Evolutionary conservation across 805 yeast species (phyloP).

Genomic region (Pichia paraexigua): DNA sequence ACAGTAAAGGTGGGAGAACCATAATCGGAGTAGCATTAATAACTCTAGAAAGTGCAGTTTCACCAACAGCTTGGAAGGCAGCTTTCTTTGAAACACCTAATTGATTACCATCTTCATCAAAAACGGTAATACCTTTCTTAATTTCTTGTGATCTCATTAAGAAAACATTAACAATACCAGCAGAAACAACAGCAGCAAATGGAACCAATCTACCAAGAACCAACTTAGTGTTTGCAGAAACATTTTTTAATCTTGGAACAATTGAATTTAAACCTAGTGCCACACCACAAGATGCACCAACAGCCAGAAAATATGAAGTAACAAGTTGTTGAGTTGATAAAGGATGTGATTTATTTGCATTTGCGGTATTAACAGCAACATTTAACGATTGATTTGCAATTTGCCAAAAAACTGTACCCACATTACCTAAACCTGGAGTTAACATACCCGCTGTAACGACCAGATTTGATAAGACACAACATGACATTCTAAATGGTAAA

Average conservation of each 20-base stretch:
- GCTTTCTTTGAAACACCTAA: constrained; percentile 76
- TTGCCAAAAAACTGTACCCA: constrained; percentile 96
- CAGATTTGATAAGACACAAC: constrained; percentile 85
- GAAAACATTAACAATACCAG: constrained; percentile 94
- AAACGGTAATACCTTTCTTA: constrained; percentile 72
- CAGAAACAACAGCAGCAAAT: constrained; percentile 96
- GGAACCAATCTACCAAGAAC: constrained; percentile 86
- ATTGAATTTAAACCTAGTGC: constrained; percentile 87
- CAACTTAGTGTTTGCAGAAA: constrained; percentile 63
- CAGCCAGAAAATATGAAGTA: constrained; percentile 80
- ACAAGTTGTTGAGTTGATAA: constrained; percentile 69
- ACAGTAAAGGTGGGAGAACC: constrained; percentile 88
- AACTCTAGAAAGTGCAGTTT: constrained; percentile 91
- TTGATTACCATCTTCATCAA: constrained; percentile 53
- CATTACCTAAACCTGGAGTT: constrained; percentile 84
- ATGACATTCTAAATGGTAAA: constrained; percentile 95
- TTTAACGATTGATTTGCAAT: constrained; percentile 93
- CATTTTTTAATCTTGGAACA: constrained; percentile 72
- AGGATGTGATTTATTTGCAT: constrained; percentile 93
- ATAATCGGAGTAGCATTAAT: constrained; percentile 95
- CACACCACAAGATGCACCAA: constrained; percentile 88
- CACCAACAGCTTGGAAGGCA: constrained; percentile 90
- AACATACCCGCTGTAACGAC: constrained; percentile 97
- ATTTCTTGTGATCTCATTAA: constrained; percentile 95
- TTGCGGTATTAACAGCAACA: constrained; percentile 94